Conservation (phyloP, 2,329 filamentous ascomycete genomes). For the Dactylella cylindrospora region DNA sequence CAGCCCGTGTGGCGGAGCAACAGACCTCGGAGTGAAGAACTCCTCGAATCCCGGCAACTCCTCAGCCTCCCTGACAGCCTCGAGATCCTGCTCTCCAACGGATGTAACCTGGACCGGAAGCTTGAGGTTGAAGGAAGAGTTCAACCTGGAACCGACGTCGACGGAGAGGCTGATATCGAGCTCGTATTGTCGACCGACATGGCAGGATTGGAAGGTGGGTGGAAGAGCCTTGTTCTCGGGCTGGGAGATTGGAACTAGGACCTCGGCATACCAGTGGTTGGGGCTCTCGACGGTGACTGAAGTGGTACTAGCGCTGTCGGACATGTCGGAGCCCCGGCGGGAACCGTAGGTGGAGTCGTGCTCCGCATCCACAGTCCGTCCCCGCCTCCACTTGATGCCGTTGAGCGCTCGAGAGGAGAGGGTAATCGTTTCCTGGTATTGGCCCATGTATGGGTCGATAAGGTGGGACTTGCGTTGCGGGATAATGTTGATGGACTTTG, state of each 20-base stretch:
- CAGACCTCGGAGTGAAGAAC: slow-evolving; percentile 46
- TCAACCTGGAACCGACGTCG: slow-evolving; percentile 52
- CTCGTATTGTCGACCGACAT: slow-evolving; percentile 65
- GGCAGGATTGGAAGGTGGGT: slow-evolving; percentile 70
- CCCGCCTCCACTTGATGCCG: slow-evolving; percentile 46
- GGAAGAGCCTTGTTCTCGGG: slow-evolving; percentile 64
- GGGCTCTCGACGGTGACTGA: slow-evolving; percentile 14
- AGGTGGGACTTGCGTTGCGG: slow-evolving; percentile 43
- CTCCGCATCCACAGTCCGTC: slow-evolving; percentile 22
- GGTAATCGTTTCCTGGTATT: slow-evolving; percentile 46
- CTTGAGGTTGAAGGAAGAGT: slow-evolving; percentile 45
- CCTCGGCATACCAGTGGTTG: slow-evolving; percentile 60
- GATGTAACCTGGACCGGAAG: slow-evolving; percentile 47
- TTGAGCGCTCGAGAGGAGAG: slow-evolving; percentile 46
- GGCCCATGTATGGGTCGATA: slow-evolving; percentile 43
- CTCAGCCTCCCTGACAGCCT: slow-evolving; percentile 31
- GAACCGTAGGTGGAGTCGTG: slow-evolving; percentile 41
- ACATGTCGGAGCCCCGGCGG: slow-evolving; percentile 33
- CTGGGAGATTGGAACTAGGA: slow-evolving; percentile 65
- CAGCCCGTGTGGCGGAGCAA: slow-evolving; percentile 38
- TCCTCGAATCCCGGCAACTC: slow-evolving; percentile 42
- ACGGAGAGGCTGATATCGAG: slow-evolving; percentile 63
- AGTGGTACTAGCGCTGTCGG: slow-evolving; percentile 27
- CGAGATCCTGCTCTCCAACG: slow-evolving; percentile 14
- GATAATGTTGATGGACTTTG: slow-evolving; percentile 45